Conservation (phyloP, 495 filamentous ascomycete genomes). For the Astrocystis sublimbata region DNA sequence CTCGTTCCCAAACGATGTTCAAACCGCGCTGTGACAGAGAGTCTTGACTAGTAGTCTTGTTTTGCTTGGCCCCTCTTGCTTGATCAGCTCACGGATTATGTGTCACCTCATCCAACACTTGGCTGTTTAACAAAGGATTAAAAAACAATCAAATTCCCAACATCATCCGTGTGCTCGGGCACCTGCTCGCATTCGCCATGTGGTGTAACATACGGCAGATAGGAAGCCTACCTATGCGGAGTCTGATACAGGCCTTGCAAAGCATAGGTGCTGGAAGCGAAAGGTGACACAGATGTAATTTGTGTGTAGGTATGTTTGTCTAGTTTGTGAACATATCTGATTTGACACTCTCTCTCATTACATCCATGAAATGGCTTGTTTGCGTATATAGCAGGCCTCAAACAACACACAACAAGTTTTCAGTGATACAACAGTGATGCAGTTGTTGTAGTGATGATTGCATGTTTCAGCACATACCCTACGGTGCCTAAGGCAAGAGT, state of each 20-base stretch:
- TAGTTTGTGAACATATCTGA: background rate
- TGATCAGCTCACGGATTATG: background rate
- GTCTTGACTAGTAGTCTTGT: background rate
- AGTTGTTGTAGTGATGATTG: no score
- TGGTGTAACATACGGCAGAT: slow-evolving; percentile 1
- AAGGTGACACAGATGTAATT: background rate
- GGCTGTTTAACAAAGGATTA: no score
- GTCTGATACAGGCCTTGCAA: background rate
- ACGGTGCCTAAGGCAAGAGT: no score
- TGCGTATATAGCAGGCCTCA: background rate
- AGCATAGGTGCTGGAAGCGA: background rate
- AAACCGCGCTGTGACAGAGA: background rate
- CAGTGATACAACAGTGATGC: background rate
- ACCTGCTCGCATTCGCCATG: background rate
- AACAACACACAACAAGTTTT: background rate
- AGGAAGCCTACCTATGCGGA: background rate
- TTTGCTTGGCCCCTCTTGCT: background rate
- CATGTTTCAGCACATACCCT: background rate
- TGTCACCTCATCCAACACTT: background rate
- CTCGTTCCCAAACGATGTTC: slow-evolving; percentile 6
- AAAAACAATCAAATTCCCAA: background rate
- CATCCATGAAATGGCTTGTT: background rate
- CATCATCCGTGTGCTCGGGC: background rate
- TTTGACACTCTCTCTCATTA: background rate
- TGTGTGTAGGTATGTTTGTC: no score